A percentile compares a stretch with the other conserved stretches of the same genome.
Conservation (phyloP, 805 yeast genomes). For the Lachancea meyersii region DNA sequence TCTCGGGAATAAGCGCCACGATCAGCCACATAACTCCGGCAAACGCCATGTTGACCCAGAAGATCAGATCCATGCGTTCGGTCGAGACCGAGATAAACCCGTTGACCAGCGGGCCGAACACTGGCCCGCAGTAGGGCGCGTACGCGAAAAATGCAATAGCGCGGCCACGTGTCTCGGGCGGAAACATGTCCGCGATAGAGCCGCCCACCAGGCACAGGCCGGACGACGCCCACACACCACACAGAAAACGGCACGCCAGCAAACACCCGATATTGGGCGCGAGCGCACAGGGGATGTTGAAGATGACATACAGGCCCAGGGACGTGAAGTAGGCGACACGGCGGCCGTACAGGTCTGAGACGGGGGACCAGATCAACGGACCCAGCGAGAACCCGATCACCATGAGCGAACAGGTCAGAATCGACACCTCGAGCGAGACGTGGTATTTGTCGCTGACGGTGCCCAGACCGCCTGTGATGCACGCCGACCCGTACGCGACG, state of each 20-base stretch:
- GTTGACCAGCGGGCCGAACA: conserved; percentile 78
- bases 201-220: conserved; percentile 88
- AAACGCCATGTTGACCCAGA: conserved; percentile 91
- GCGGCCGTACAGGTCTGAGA: conserved; percentile 81
- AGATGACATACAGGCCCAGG: conserved; percentile 63
- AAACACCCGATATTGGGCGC: conserved; percentile 78
- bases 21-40: conserved; percentile 78
- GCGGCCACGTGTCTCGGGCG: conserved; percentile 72
- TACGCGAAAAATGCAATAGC: conserved; percentile 90
- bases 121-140: conserved; percentile 92
- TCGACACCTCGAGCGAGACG: conserved; percentile 74
- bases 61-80: conserved; percentile 59
- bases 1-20: conserved; percentile 71
- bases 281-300: conserved; percentile 83
- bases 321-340: conserved; percentile 76
- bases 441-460: conserved; percentile 57
- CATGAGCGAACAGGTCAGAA: conserved; percentile 76
- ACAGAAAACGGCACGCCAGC: conserved; percentile 73
- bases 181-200: conserved; percentile 82
- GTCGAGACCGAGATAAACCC: conserved; percentile 77
- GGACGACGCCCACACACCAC: conserved; percentile 81
- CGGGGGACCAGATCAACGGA: conserved; percentile 84
- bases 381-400: conserved; percentile 85
- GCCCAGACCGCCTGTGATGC: conserved; percentile 80
- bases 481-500: conserved; percentile 91